Percentiles rank a stretch among this genome's conserved stretches.
Evolutionary conservation across 2,329 filamentous ascomycete genomes (phyloP).

Genomic region (Pseudodiploospora longispora): DNA sequence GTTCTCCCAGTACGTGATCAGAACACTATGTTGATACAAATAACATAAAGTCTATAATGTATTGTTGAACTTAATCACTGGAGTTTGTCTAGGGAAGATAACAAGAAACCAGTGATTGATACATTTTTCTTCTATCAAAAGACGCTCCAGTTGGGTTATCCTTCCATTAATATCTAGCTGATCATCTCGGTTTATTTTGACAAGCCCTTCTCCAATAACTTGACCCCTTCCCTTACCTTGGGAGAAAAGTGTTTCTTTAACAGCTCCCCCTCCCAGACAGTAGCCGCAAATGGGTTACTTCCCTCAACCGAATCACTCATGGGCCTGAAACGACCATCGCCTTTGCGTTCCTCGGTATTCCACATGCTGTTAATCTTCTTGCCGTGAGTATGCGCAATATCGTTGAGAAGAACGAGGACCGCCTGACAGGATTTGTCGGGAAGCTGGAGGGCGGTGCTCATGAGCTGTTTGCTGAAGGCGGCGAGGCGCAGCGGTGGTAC

Average conservation of each 20-base stretch:
- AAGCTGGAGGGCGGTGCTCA: constrained; percentile 72
- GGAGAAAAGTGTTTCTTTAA: constrained; percentile 80
- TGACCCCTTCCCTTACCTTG: constrained; percentile 68
- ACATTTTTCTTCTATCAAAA: too few relatives aligned
- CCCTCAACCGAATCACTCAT: constrained; percentile 67
- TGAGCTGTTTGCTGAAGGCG: constrained; percentile 86
- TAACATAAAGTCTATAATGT: too few relatives aligned
- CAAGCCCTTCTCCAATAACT: constrained; percentile 60
- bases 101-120: too few relatives aligned
- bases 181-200: constrained; percentile 16
- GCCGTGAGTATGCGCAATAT: constrained; percentile 73
- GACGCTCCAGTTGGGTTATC: too few relatives aligned
- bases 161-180: too few relatives aligned
- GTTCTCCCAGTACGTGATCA: too few relatives aligned
- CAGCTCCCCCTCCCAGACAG: constrained; percentile 89
- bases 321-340: constrained; percentile 79
- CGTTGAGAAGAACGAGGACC: constrained; percentile 66
- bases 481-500: constrained; percentile 79
- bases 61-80: too few relatives aligned
- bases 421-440: constrained; percentile 86
- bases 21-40: too few relatives aligned
- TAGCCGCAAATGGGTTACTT: constrained; percentile 84
- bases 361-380: constrained; percentile 79
- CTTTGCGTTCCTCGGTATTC: constrained; percentile 89
- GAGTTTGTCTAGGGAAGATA: too few relatives aligned